Conservation (phyloP, 345 rosid species). For the Geranium brycei region DNA sequence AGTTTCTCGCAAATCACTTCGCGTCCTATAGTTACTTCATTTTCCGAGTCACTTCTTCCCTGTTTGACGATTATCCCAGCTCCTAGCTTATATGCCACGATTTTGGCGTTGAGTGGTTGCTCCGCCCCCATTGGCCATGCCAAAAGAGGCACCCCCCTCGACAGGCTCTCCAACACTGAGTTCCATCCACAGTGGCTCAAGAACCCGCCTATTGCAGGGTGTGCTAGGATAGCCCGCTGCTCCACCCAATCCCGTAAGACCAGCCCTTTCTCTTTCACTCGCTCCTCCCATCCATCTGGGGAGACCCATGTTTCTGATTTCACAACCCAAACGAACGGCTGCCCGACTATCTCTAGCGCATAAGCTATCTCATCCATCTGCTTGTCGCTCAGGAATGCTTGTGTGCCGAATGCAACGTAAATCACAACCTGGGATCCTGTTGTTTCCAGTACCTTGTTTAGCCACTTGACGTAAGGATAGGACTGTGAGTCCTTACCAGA, state of each 20-base stretch:
- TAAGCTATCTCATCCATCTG: conserved; percentile 6
- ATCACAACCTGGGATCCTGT: neutral
- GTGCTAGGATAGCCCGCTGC: conserved; percentile 3
- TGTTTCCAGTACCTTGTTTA: neutral
- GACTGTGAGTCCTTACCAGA: neutral
- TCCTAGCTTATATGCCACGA: conserved; percentile 14
- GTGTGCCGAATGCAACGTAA: conserved; percentile 9
- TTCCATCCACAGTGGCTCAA: conserved; percentile 15
- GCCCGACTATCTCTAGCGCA: conserved; percentile 4
- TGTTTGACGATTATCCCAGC: conserved; percentile 7
- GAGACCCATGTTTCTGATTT: neutral
- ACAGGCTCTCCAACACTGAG: conserved; percentile 18
- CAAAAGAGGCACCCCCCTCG: conserved; percentile 16
- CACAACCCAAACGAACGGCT: conserved; percentile 6
- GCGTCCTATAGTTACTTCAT: too few relatives aligned
- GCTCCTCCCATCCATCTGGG: conserved; percentile 2
- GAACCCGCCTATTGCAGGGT: conserved; percentile 3
- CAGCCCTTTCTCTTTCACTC: neutral
- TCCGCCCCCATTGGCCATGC: conserved; percentile 17
- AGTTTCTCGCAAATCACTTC: too few relatives aligned
- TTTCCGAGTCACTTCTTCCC: neutral
- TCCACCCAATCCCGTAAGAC: conserved; percentile 5
- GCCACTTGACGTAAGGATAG: conserved; percentile 1
- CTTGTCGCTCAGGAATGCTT: conserved; percentile 5
- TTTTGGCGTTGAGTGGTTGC: conserved; percentile 18